phyloP scores from a whole-genome alignment of 345 rosid genomes.

The Odontarrhena argentea region DNA sequence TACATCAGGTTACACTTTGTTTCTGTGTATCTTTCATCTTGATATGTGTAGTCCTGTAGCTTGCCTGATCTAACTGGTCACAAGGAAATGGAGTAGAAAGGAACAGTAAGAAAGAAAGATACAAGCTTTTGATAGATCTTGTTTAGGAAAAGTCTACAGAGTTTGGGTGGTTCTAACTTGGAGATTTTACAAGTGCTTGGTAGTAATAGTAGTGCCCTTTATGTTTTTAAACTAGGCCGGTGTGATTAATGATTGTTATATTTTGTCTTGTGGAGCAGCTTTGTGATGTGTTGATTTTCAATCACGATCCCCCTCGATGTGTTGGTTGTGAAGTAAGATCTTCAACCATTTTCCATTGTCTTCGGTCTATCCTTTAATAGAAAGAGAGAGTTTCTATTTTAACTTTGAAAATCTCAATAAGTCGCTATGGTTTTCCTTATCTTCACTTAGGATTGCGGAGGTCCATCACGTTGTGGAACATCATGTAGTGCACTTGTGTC shows the following conservation, averaged over 20 bases:
- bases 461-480: constrained; percentile 75
- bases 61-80: constrained; percentile 6
- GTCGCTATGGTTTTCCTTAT: constrained; percentile 27
- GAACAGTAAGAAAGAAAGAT: constrained; percentile 9
- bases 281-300: constrained; percentile 81
- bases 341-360: constrained; percentile 28
- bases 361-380: constrained; percentile 16
- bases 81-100: constrained; percentile 5
- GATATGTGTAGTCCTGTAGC: background rate
- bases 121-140: background rate
- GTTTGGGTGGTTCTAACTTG: constrained; percentile 14
- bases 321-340: constrained; percentile 69
- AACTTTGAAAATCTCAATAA: constrained; percentile 8
- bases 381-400: background rate
- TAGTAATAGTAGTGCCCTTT: constrained; percentile 2
- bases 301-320: constrained; percentile 87
- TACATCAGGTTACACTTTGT: constrained; percentile 77
- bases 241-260: constrained; percentile 41
- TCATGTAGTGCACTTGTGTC: constrained; percentile 80
- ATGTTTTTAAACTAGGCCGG: constrained; percentile 1
- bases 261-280: constrained; percentile 67
- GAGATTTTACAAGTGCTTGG: background rate
- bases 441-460: constrained; percentile 74
- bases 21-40: constrained; percentile 44
- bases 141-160: background rate